Evolutionary conservation across 1,284 basidiomycete genomes (phyloP), one percentile per base, ranked within the genome.

Genomic region (Ceratobasidium sp.): DNA sequence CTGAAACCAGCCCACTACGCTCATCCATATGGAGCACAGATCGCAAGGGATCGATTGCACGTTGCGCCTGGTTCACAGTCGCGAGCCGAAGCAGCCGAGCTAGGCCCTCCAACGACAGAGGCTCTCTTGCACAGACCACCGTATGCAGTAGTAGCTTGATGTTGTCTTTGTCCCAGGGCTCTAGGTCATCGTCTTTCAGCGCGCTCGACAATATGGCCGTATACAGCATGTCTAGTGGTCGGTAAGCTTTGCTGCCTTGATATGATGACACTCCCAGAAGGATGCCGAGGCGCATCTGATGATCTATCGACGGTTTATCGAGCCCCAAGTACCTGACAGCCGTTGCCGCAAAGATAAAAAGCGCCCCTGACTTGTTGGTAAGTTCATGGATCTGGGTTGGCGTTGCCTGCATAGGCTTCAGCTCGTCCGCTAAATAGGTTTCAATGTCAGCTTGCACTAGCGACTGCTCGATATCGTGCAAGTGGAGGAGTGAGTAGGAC

Each of bases 261-360:
- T 65, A 7, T 3, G 62, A 65, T 3, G 20, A 20, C 10, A 20
- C 17, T 12, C n/a, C 13, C 2, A 65, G 17, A 33, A 44, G 4
- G 2, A 23, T 40, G 38, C 20, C 17, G 6, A 65, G 44, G 40
- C 62, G 62, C 44, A n/a, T 28, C 17, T n/a, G 38, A 26, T 13
- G 2, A 26, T 65, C 38, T 13, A 33, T 33, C 33, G 33, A 65
- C 28, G 28, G 23, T 17, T 20, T 6, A 10, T 13, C 28, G 48
- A 26, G 6, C 28, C 28, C 28, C 33, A 75, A 46, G n/a, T 65
- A 65, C 6, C 62, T 33, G 40, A 65, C 62, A 20, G 64, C 54
- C 12, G 71, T 75, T 7, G 77, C 70, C 3, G 77, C 77, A 28
- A 48, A 57, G 52, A 78, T 75, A 50, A 78, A 78, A 17, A 78